Base-by-base conservation (phyloP, 2,329 filamentous ascomycete genomes). In the Xylariaceae sp. region DNA sequence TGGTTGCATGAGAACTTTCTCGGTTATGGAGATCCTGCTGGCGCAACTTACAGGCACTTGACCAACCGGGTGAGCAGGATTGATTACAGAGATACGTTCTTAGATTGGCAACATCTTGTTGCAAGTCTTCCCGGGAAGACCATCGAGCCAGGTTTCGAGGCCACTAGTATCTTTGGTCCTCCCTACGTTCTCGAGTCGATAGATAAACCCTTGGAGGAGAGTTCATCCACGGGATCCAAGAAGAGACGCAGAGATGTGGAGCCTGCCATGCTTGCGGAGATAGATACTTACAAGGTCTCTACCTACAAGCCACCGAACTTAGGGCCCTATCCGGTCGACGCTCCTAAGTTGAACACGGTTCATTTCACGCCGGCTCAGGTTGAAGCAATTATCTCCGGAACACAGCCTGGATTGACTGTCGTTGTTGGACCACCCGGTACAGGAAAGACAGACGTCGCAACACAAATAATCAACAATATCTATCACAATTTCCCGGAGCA, bases 401-500 rank as follows among this genome's bases (percentile, higher is more conserved):
- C 90, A 5, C 95, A 99, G 69, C 93, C 94, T 42, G 94, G 95
- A 17, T 80, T 99, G 55, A 97, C 93, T 1, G 84, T 99, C 52
- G 88, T 99, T 67, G 90, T 99, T 63, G 94, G 94, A 0, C 94
- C 94, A 56, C 94, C 94, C 6, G 94, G 94, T 57, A 99, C 94
- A 5, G 94, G 95, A 63, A 99, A 99, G 78, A 99, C 94, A n/a
- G 94, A 99, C 74, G 94, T 99, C 56, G 92, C 92, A 52, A 97
- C 93, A 3, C 94, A 99, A 74, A 95, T 97, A 72, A 99, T 99
- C 76, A 97, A 90, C 78, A 97, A 97, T 73, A 89, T 99, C 67
- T 99, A 99, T 72, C 93, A 97, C 78, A 96, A 97, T 75, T 99
- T 97, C 72, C 92, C 94, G 6, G 81, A 88, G 64, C 92, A 99